Conservation (phyloP, 768 basidiomycete species). For the Hericium coralloides region DNA sequence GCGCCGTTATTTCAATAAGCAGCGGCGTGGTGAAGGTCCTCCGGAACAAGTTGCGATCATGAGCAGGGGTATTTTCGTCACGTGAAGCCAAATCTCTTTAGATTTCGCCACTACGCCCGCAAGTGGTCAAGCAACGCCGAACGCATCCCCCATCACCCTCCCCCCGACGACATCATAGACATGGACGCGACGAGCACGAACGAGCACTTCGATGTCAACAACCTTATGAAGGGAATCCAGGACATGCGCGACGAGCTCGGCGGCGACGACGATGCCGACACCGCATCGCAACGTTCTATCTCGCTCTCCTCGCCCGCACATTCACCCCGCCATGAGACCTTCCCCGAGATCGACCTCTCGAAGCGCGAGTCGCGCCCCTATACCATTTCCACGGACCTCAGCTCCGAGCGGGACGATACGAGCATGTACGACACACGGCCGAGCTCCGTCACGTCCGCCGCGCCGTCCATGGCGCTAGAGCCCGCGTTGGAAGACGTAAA, state of each 20-base stretch:
- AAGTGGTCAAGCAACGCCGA: too few species aligned
- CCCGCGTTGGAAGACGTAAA: slow-evolving; percentile 3
- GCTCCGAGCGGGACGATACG: slow-evolving; percentile 7
- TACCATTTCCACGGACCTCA: slow-evolving; percentile 20
- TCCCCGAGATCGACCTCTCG: slow-evolving; percentile 8
- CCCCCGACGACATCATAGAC: too few species aligned
- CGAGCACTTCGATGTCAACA: neutral
- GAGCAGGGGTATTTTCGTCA: too few species aligned
- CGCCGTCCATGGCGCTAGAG: neutral
- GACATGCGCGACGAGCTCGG: slow-evolving; percentile 2
- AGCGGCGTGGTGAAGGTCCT: too few species aligned
- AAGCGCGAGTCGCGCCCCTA: slow-evolving; percentile 37
- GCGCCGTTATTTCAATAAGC: too few species aligned
- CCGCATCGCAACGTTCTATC: slow-evolving; percentile 72
- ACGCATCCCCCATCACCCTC: too few species aligned
- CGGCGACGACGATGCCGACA: slow-evolving; percentile 55
- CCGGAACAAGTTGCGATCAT: too few species aligned
- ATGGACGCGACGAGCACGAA: neutral
- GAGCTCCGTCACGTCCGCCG: slow-evolving; percentile 8
- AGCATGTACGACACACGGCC: slow-evolving; percentile 4
- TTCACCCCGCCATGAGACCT: slow-evolving; percentile 39
- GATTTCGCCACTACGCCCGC: too few species aligned
- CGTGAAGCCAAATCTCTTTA: too few species aligned
- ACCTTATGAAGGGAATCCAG: neutral
- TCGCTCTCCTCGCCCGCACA: slow-evolving; percentile 56